Evolutionary conservation across 2,329 filamentous ascomycete genomes (phyloP).

Genomic region (Ilyonectria mors-panacis): DNA sequence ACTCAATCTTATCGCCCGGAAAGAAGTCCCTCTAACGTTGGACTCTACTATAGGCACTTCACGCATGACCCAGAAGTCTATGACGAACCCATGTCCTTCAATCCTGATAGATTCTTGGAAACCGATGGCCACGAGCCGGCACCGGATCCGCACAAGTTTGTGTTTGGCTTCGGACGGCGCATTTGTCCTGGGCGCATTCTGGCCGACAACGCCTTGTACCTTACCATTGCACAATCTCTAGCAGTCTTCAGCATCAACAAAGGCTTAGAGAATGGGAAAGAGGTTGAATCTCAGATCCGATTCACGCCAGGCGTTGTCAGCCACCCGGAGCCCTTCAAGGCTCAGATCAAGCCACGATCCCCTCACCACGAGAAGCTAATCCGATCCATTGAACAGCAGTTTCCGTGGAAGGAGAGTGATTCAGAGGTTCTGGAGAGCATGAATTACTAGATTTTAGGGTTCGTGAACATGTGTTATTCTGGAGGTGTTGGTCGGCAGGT

Average conservation of each 20-base stretch:
- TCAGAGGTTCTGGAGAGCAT: constrained; percentile 24
- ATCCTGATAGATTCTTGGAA: constrained; percentile 37
- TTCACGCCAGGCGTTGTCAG: constrained; percentile 38
- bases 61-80: constrained; percentile 37
- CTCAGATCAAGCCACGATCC: constrained; percentile 31
- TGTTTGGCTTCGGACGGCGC: constrained; percentile 54
- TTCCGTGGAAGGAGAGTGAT: constrained; percentile 39
- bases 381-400: constrained; percentile 31
- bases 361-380: constrained; percentile 30
- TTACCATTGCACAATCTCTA: constrained; percentile 58
- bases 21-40: background rate
- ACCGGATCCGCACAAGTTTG: constrained; percentile 47
- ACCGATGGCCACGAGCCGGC: constrained; percentile 36
- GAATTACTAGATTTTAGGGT: background rate
- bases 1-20: too few species aligned
- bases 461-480: background rate
- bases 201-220: constrained; percentile 49
- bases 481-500: too few species aligned
- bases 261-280: background rate
- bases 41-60: constrained; percentile 31
- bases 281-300: background rate
- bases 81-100: constrained; percentile 30
- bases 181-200: constrained; percentile 52
- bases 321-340: constrained; percentile 33
- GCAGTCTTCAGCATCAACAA: constrained; percentile 60